Conservation (phyloP, 768 basidiomycete species). For the Lactifluus echinatus region DNA sequence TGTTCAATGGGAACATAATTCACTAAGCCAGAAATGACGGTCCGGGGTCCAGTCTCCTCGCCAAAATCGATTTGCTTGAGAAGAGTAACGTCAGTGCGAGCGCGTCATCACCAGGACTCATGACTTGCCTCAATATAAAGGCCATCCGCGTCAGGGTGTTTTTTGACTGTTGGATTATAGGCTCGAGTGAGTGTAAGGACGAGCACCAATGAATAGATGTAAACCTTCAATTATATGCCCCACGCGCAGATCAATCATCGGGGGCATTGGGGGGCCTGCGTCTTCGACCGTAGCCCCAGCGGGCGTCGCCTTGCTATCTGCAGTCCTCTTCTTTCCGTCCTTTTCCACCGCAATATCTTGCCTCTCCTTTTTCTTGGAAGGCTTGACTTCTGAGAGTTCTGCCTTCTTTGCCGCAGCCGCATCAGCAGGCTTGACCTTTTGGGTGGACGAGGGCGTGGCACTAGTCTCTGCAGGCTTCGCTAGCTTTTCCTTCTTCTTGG, state of each 20-base stretch:
- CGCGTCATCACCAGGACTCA: neutral
- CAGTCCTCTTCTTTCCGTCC: slow-evolving; percentile 30
- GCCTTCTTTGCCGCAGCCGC: slow-evolving; percentile 51
- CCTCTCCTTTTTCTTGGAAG: slow-evolving; percentile 37
- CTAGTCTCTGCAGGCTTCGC: slow-evolving; percentile 29
- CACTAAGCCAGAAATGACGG: slow-evolving; percentile 94
- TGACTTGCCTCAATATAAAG: slow-evolving; percentile 85
- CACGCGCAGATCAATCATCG: slow-evolving; percentile 95
- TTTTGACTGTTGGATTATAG: slow-evolving; percentile 48
- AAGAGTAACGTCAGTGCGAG: neutral
- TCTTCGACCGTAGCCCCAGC: slow-evolving; percentile 47
- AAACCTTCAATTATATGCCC: slow-evolving; percentile 91
- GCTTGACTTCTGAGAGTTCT: slow-evolving; percentile 30
- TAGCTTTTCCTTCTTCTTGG: slow-evolving; percentile 72
- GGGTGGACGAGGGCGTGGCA: slow-evolving; percentile 19
- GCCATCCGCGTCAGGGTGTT: slow-evolving; percentile 95
- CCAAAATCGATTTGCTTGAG: slow-evolving; percentile 89
- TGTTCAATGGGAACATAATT: slow-evolving; percentile 94
- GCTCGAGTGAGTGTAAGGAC: slow-evolving; percentile 2
- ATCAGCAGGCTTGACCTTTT: slow-evolving; percentile 24
- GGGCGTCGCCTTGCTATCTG: slow-evolving; percentile 23
- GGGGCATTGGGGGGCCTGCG: slow-evolving; percentile 76
- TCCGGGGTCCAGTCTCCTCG: slow-evolving; percentile 89
- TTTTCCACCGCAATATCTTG: slow-evolving; percentile 34
- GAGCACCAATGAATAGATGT: slow-evolving; percentile 23